Evolutionary conservation across 495 filamentous ascomycete genomes (phyloP).

Genomic region (Talaromyces stipitatus): DNA sequence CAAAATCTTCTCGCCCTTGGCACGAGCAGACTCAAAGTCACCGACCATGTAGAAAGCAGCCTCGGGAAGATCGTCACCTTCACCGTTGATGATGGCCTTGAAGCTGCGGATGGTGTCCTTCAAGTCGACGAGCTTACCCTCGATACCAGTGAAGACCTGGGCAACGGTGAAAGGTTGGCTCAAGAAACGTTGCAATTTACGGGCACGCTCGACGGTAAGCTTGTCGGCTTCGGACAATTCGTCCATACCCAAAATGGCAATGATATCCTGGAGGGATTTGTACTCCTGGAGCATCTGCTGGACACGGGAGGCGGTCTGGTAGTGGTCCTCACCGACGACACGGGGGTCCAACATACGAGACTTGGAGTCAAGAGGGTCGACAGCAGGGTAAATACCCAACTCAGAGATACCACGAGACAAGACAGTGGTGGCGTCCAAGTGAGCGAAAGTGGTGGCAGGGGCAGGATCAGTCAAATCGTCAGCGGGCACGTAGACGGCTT

Average conservation of each 20-base stretch:
- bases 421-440: slow-evolving; percentile 99
- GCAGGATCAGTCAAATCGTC: slow-evolving; percentile 99
- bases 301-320: slow-evolving; percentile 85
- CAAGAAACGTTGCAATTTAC: slow-evolving; percentile 99
- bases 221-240: slow-evolving; percentile 98
- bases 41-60: slow-evolving; percentile 98
- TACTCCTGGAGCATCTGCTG: slow-evolving; percentile 99
- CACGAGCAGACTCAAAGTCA: slow-evolving; percentile 83
- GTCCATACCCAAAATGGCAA: slow-evolving; percentile 99
- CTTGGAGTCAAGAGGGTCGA: slow-evolving; percentile 99
- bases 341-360: slow-evolving; percentile 99
- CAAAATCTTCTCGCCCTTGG: slow-evolving; percentile 99
- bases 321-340: slow-evolving; percentile 96
- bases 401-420: slow-evolving; percentile 99
- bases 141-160: slow-evolving; percentile 98
- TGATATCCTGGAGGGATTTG: slow-evolving; percentile 99
- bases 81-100: slow-evolving; percentile 94
- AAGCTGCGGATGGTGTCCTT: slow-evolving; percentile 97
- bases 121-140: slow-evolving; percentile 92
- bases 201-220: slow-evolving; percentile 98
- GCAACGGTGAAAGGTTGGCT: slow-evolving; percentile 98
- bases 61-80: slow-evolving; percentile 93
- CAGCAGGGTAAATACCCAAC: slow-evolving; percentile 99
- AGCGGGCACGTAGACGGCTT: slow-evolving; percentile 99
- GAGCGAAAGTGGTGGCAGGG: slow-evolving; percentile 98